Evolutionary conservation across 257 asterid genomes (phyloP).

Genomic region (Rehmannia glutinosa): DNA sequence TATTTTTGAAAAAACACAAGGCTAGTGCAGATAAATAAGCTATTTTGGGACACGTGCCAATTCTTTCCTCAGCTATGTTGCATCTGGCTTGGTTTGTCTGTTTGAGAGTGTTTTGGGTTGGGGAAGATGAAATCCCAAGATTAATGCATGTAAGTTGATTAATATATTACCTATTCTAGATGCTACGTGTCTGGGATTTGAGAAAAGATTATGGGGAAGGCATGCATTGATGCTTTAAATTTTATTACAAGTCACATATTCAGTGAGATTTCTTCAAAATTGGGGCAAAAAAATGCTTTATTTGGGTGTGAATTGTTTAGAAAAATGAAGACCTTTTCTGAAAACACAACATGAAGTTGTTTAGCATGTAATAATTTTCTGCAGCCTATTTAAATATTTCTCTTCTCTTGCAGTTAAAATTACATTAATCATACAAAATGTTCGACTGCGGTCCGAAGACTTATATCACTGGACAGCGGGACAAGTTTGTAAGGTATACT

Average conservation of each 20-base stretch:
- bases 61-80: background rate
- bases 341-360: background rate
- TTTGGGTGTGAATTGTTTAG: background rate
- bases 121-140: background rate
- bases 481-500: conserved; percentile 79
- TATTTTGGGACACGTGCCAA: background rate
- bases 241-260: too few relatives aligned
- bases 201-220: background rate
- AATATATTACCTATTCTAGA: background rate
- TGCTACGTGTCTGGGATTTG: too few relatives aligned
- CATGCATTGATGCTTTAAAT: background rate
- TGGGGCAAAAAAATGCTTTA: too few relatives aligned
- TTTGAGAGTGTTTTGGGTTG: conserved; percentile 1
- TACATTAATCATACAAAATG: conserved; percentile 45
- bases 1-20: background rate
- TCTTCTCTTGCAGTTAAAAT: conserved; percentile 43
- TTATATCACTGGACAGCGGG: conserved; percentile 67
- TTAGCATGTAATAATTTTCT: background rate
- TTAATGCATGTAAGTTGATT: background rate
- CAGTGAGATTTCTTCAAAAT: too few relatives aligned
- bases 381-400: conserved; percentile 3
- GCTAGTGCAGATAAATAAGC: background rate
- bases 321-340: background rate
- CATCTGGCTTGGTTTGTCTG: conserved; percentile 15
- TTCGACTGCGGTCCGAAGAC: conserved; percentile 75